Evolutionary conservation across 305 asterid species (phyloP).

Genomic region (Solanum hybrid): DNA sequence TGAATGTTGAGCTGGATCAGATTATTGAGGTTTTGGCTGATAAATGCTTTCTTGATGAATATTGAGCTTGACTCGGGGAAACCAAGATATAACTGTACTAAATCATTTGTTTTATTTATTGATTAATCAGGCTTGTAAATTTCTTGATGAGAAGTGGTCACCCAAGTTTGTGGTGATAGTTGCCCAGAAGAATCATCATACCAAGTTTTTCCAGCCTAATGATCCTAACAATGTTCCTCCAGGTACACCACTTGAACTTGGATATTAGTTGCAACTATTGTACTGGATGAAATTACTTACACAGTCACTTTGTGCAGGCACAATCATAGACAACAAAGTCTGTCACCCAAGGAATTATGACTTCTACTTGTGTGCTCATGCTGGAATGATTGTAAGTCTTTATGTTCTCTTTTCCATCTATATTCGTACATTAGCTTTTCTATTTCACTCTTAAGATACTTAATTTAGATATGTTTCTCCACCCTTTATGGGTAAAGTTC

Average conservation of each 20-base stretch:
- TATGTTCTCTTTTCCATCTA: not conserved
- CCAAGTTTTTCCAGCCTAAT: slow-evolving; percentile 70
- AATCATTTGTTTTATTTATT: not conserved
- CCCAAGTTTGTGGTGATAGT: slow-evolving; percentile 79
- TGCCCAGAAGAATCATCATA: slow-evolving; percentile 92
- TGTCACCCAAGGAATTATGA: slow-evolving; percentile 90
- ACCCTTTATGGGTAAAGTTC: not conserved
- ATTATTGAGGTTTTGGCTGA: slow-evolving; percentile 53
- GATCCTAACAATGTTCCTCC: slow-evolving; percentile 85
- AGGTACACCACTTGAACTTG: slow-evolving; percentile 27
- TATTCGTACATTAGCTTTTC: not conserved
- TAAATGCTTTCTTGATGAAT: not conserved
- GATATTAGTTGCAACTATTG: not conserved
- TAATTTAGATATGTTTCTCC: not conserved
- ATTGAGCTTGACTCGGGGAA: not conserved
- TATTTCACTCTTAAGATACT: not conserved
- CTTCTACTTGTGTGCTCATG: slow-evolving; percentile 86
- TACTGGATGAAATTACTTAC: not conserved
- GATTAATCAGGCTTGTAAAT: slow-evolving; percentile 61
- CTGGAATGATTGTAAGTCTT: slow-evolving; percentile 77
- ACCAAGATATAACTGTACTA: not conserved
- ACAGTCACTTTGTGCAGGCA: slow-evolving; percentile 40
- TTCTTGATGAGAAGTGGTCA: slow-evolving; percentile 69
- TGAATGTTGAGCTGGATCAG: slow-evolving; percentile 71
- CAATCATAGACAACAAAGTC: slow-evolving; percentile 72